Evolutionary conservation across 1,284 basidiomycete species (phyloP).

Genomic region (Ustilago trichophora): DNA sequence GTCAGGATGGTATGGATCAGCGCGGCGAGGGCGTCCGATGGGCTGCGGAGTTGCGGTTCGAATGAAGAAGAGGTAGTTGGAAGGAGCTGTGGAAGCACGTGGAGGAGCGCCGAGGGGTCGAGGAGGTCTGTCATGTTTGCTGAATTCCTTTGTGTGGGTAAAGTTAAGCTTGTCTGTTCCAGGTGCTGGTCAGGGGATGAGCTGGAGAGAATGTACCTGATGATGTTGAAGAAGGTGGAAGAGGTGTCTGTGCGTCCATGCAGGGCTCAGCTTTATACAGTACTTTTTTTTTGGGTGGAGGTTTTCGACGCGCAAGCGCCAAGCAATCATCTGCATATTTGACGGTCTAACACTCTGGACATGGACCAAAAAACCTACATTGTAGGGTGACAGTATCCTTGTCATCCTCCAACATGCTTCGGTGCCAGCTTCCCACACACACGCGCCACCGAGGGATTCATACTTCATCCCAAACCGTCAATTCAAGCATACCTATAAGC

Average conservation of each 20-base stretch:
- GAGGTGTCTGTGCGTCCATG: conserved; percentile 5
- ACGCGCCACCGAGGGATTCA: too few species aligned
- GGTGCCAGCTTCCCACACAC: neutral
- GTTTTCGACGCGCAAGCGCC: neutral
- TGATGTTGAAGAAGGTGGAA: neutral
- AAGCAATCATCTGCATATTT: too few species aligned
- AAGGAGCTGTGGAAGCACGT: conserved; percentile 30
- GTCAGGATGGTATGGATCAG: conserved; percentile 53
- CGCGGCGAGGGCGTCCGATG: conserved; percentile 51
- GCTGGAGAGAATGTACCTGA: too few species aligned
- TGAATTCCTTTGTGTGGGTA: neutral
- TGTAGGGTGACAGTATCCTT: too few species aligned
- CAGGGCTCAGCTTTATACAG: neutral
- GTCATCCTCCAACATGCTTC: too few species aligned
- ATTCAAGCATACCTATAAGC: too few species aligned
- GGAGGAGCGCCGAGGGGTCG: conserved; percentile 53
- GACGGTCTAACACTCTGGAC: too few species aligned
- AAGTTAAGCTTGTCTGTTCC: too few species aligned
- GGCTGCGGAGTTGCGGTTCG: conserved; percentile 17
- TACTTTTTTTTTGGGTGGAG: neutral
- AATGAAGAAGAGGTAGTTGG: conserved; percentile 3
- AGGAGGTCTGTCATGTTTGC: conserved; percentile 33
- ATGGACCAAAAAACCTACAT: too few species aligned
- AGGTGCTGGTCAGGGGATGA: too few species aligned
- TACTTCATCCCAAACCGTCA: too few species aligned